Evolutionary conservation across 1,139 yeast species (phyloP).

Genomic region (Taphrina flavorubra): DNA sequence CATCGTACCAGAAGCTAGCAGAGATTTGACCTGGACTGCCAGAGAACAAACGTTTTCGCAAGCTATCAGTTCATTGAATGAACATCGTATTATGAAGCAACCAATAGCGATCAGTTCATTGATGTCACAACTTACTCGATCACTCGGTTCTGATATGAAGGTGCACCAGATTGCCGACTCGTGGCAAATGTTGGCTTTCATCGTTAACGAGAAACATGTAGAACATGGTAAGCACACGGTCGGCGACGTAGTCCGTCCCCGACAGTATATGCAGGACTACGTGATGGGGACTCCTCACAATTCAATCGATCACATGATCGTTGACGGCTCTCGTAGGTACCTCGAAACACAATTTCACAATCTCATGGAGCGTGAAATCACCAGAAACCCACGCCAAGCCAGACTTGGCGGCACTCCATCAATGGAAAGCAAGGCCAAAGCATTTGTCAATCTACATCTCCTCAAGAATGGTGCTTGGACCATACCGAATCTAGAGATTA

Average conservation of each 20-base stretch:
- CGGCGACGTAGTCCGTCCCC: conserved; percentile 53
- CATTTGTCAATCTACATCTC: conserved; percentile 61
- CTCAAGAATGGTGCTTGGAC: conserved; percentile 58
- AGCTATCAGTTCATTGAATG: conserved; percentile 33
- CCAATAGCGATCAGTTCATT: conserved; percentile 30
- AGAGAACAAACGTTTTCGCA: conserved; percentile 31
- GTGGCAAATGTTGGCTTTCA: conserved; percentile 51
- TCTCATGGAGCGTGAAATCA: conserved; percentile 73
- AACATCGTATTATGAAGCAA: conserved; percentile 26
- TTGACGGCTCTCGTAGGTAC: conserved; percentile 63
- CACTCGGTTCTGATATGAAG: conserved; percentile 24
- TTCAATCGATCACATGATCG: conserved; percentile 52
- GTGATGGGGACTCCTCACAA: conserved; percentile 50
- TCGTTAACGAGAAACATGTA: conserved; percentile 48
- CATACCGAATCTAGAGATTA: conserved; percentile 58
- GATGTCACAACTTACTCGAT: conserved; percentile 25
- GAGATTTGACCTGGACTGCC: conserved; percentile 24
- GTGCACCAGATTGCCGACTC: conserved; percentile 53
- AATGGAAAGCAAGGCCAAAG: conserved; percentile 70
- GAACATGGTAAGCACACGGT: conserved; percentile 46
- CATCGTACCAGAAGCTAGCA: neutral
- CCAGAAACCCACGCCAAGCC: conserved; percentile 64
- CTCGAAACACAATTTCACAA: conserved; percentile 81
- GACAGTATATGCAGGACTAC: conserved; percentile 56
- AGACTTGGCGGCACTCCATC: conserved; percentile 69